Evolutionary conservation across 495 filamentous ascomycete genomes (phyloP).

Genomic region (Viridothelium virens): DNA sequence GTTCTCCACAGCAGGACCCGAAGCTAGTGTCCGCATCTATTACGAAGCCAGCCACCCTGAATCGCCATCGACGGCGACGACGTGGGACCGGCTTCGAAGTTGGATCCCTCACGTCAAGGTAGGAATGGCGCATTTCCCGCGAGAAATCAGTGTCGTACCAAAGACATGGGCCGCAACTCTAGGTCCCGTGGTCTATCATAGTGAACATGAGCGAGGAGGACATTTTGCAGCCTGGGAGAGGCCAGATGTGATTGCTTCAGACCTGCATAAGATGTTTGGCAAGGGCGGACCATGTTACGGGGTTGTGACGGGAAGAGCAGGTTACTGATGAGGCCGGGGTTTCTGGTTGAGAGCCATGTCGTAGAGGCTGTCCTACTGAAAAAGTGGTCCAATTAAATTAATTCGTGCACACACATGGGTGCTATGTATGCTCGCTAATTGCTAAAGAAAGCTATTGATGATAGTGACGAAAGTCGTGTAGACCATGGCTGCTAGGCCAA

Average conservation of each 20-base stretch:
- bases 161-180: conserved; percentile 22
- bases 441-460: background rate
- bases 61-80: background rate
- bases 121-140: conserved; percentile 46
- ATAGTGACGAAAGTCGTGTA: conserved; percentile 1
- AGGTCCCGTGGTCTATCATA: conserved; percentile 30
- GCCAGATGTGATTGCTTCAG: conserved; percentile 32
- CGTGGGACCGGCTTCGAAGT: conserved; percentile 14
- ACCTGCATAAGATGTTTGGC: conserved; percentile 32
- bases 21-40: conserved; percentile 45
- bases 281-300: conserved; percentile 24
- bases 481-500: background rate
- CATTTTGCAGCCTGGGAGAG: conserved; percentile 39
- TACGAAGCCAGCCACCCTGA: conserved; percentile 36
- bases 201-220: conserved; percentile 33
- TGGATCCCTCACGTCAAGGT: conserved; percentile 45
- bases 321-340: background rate
- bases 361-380: background rate
- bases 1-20: conserved; percentile 46
- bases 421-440: background rate
- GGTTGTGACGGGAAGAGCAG: conserved; percentile 4
- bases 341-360: background rate
- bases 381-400: background rate
- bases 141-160: conserved; percentile 36
- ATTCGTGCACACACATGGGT: background rate